phyloP scores from a whole-genome alignment of 768 basidiomycete species.

The Phlebiopsis gigantea region DNA sequence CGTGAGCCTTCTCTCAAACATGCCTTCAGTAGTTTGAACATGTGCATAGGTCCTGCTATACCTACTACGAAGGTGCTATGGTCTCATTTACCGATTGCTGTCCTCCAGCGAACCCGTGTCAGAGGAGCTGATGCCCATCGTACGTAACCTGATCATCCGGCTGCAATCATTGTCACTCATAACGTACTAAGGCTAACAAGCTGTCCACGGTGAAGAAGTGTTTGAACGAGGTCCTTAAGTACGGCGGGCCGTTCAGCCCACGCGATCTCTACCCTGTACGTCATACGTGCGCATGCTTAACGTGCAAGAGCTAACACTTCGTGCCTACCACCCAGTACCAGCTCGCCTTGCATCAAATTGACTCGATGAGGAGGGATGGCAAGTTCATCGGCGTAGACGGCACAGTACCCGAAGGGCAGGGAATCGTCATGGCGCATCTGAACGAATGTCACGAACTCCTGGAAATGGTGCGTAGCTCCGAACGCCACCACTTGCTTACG shows the following conservation, averaged over 20 bases:
- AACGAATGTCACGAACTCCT: slow-evolving; percentile 95
- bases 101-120: slow-evolving; percentile 96
- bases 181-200: slow-evolving; percentile 74
- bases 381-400: slow-evolving; percentile 90
- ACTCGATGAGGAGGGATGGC: slow-evolving; percentile 88
- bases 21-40: background rate
- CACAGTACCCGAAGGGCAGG: slow-evolving; percentile 90
- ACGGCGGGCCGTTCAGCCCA: slow-evolving; percentile 88
- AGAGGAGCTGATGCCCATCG: slow-evolving; percentile 96
- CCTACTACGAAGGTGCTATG: slow-evolving; percentile 90
- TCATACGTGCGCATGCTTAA: slow-evolving; percentile 9
- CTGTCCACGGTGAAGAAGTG: slow-evolving; percentile 96
- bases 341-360: slow-evolving; percentile 91
- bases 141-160: slow-evolving; percentile 31
- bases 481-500: background rate
- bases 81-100: slow-evolving; percentile 87
- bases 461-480: slow-evolving; percentile 68
- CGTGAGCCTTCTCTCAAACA: slow-evolving; percentile 41
- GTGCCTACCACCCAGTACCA: slow-evolving; percentile 66
- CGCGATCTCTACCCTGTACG: slow-evolving; percentile 91
- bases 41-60: slow-evolving; percentile 77
- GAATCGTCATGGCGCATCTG: slow-evolving; percentile 91
- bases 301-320: background rate
- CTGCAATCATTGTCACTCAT: background rate
- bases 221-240: slow-evolving; percentile 91